Percentiles rank a stretch among this genome's conserved stretches.
Conservation (phyloP, 495 filamentous ascomycete species). For the Rusavskia elegans region DNA sequence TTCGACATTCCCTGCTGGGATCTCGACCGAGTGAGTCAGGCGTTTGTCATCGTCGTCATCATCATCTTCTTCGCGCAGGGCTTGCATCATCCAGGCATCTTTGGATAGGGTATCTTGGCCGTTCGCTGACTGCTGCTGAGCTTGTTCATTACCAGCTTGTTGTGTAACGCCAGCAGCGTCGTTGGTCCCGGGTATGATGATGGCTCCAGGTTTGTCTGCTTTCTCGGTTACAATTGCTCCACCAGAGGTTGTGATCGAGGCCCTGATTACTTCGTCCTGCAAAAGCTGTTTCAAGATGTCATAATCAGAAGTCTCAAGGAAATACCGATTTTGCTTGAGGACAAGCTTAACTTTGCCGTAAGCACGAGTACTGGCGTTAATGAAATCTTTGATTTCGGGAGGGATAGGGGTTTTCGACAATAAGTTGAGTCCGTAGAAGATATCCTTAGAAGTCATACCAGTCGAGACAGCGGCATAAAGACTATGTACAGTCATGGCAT, state of each 20-base stretch:
- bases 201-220: conserved; percentile 73
- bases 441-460: conserved; percentile 72
- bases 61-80: conserved; percentile 51
- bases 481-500: conserved; percentile 77
- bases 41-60: conserved; percentile 81
- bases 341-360: conserved; percentile 95
- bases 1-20: conserved; percentile 61
- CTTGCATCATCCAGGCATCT: conserved; percentile 44
- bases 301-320: conserved; percentile 79
- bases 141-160: conserved; percentile 23
- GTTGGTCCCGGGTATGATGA: conserved; percentile 90
- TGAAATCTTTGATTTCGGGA: conserved; percentile 59
- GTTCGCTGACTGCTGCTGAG: conserved; percentile 22
- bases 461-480: conserved; percentile 91
- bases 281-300: conserved; percentile 70
- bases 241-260: conserved; percentile 43
- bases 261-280: conserved; percentile 52
- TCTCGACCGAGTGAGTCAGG: conserved; percentile 91
- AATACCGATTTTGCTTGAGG: conserved; percentile 84
- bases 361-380: conserved; percentile 67
- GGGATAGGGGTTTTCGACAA: conserved; percentile 79
- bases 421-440: conserved; percentile 72
- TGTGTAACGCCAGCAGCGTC: conserved; percentile 78
- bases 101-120: conserved; percentile 13
- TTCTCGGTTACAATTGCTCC: conserved; percentile 61